phyloP scores from a whole-genome alignment of 495 filamentous ascomycete species.

The Neurospora sp. region DNA sequence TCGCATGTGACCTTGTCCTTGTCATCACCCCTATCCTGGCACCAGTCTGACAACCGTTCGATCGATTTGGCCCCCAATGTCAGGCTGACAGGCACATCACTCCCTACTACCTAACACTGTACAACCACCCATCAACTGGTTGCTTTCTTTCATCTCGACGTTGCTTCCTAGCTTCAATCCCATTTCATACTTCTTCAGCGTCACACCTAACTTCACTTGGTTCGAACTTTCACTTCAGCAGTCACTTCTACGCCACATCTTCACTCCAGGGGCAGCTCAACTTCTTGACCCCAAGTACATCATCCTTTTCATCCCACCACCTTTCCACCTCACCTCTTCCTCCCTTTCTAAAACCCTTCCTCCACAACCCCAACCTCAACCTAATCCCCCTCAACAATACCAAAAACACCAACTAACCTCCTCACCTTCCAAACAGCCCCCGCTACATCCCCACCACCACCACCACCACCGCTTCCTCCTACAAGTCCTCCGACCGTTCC shows the following conservation, averaged over 20 bases:
- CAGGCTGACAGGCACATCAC: neutral
- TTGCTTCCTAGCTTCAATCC: neutral
- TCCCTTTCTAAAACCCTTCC: no score
- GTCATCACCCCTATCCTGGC: neutral
- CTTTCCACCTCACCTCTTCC: no score
- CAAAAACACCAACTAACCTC: neutral
- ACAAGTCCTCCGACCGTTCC: neutral
- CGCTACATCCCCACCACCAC: neutral
- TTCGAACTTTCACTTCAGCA: neutral
- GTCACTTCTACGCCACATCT: no score
- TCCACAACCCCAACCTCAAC: no score
- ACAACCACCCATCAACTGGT: neutral
- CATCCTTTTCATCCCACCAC: no score
- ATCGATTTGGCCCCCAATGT: neutral
- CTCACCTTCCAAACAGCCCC: neutral
- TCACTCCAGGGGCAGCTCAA: no score
- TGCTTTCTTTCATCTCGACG: neutral
- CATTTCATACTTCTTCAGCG: neutral
- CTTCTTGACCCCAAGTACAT: no score
- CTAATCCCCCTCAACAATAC: neutral
- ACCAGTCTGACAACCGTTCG: neutral
- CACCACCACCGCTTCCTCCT: neutral
- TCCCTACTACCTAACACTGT: neutral
- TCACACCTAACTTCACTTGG: neutral
- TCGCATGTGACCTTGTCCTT: neutral